A percentile compares a stretch with the other conserved stretches of the same genome.
phyloP scores from a whole-genome alignment of 1,284 basidiomycete species.

The Fomitopsis palustris region DNA sequence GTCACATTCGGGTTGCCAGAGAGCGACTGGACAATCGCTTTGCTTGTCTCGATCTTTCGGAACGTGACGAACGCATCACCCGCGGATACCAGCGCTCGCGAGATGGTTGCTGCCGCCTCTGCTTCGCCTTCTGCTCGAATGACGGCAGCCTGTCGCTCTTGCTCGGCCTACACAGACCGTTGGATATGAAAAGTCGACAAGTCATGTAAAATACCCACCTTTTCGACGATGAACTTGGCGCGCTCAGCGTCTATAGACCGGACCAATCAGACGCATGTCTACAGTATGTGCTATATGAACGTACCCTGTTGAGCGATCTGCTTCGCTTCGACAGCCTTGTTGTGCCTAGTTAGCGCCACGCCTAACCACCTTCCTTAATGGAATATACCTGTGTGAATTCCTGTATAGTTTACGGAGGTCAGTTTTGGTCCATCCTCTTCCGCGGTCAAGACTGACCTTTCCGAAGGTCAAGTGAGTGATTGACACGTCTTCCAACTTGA shows the following conservation, averaged over 20 bases:
- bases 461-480: constrained; percentile 88
- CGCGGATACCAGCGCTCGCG: constrained; percentile 87
- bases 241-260: constrained; percentile 83
- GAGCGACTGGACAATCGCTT: constrained; percentile 89
- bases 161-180: constrained; percentile 71
- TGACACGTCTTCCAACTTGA: constrained; percentile 95
- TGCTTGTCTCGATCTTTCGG: constrained; percentile 96
- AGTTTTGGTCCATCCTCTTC: neutral
- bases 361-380: neutral
- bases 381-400: constrained; percentile 70
- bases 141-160: constrained; percentile 97
- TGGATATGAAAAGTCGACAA: neutral
- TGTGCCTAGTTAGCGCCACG: neutral
- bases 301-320: constrained; percentile 93
- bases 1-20: constrained; percentile 80
- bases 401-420: constrained; percentile 38
- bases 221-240: constrained; percentile 98
- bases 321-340: constrained; percentile 93
- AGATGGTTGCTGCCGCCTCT: constrained; percentile 93
- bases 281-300: constrained; percentile 10
- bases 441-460: constrained; percentile 45
- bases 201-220: constrained; percentile 44
- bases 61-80: constrained; percentile 96
- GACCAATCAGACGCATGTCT: neutral
- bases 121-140: constrained; percentile 99